Conservation (phyloP, 371 early-diverging fungal genomes). For the Mucor circinelloides region DNA sequence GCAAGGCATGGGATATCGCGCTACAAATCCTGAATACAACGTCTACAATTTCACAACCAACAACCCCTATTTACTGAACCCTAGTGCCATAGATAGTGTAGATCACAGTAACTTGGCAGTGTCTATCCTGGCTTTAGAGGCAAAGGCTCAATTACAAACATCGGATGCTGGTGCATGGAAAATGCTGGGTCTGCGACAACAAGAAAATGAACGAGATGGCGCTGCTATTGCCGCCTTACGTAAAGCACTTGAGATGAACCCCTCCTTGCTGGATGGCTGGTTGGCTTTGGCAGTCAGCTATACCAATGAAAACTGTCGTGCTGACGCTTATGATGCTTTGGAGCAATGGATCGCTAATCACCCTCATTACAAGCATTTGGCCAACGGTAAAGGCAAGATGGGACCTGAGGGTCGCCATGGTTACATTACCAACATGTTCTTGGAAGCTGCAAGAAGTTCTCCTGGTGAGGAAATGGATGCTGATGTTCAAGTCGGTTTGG, state of each 20-base stretch:
- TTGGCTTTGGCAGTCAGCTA: slow-evolving; percentile 87
- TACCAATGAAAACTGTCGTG: slow-evolving; percentile 82
- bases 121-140: slow-evolving; percentile 90
- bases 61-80: slow-evolving; percentile 74
- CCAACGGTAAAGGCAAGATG: neutral
- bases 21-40: slow-evolving; percentile 66
- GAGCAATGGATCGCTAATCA: slow-evolving; percentile 82
- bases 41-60: slow-evolving; percentile 76
- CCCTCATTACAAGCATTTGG: slow-evolving; percentile 55
- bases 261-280: slow-evolving; percentile 70
- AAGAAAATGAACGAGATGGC: slow-evolving; percentile 91
- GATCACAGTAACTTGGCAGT: slow-evolving; percentile 73
- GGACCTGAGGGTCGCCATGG: slow-evolving; percentile 51
- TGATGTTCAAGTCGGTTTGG: slow-evolving; percentile 89
- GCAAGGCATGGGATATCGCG: slow-evolving; percentile 58
- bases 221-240: slow-evolving; percentile 86
- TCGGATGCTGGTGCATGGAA: slow-evolving; percentile 83
- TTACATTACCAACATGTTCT: slow-evolving; percentile 67
- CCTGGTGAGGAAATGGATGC: slow-evolving; percentile 77
- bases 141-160: slow-evolving; percentile 82
- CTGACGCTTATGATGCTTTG: slow-evolving; percentile 82
- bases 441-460: slow-evolving; percentile 71
- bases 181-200: slow-evolving; percentile 80
- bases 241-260: slow-evolving; percentile 71
- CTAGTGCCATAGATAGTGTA: slow-evolving; percentile 44